Evolutionary conservation across 2,329 filamentous ascomycete genomes (phyloP).

Genomic region (Scytalidium sp.): DNA sequence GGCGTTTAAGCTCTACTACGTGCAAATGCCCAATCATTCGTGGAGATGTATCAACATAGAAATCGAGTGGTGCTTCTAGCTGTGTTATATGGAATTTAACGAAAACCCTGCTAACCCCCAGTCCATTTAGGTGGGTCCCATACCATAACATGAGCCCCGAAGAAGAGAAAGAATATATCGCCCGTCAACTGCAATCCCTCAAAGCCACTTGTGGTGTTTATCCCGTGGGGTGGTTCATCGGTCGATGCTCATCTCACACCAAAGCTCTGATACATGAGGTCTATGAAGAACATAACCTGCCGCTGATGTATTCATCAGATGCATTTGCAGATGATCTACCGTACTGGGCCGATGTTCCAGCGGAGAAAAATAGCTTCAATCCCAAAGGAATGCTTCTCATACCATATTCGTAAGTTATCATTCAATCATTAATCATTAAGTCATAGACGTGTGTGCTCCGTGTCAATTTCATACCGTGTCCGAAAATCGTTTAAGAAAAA

Average conservation of each 20-base stretch:
- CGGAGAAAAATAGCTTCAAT: conserved; percentile 35
- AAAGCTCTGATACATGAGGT: conserved; percentile 40
- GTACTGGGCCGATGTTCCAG: conserved; percentile 48
- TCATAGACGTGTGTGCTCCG: not conserved
- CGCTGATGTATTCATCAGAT: conserved; percentile 44
- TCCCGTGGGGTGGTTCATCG: conserved; percentile 27
- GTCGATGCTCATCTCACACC: conserved; percentile 33
- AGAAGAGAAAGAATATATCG: conserved; percentile 31
- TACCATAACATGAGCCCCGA: conserved; percentile 32
- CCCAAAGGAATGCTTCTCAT: conserved; percentile 45
- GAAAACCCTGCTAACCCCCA: not conserved
- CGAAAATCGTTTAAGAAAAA: too few relatives aligned
- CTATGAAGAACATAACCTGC: conserved; percentile 46
- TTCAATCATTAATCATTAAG: not conserved
- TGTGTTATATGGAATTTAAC: too few relatives aligned
- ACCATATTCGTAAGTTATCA: conserved; percentile 34
- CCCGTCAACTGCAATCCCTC: conserved; percentile 25
- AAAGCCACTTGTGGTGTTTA: conserved; percentile 25
- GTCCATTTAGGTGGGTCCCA: conserved; percentile 32
- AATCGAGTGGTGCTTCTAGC: conserved; percentile 24
- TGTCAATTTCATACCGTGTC: not conserved
- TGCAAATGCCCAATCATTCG: conserved; percentile 34
- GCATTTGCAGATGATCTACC: conserved; percentile 50
- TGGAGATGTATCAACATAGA: conserved; percentile 36
- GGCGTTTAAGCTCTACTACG: conserved; percentile 42